phyloP scores from a whole-genome alignment of 2,329 filamentous ascomycete genomes.

The Ascosphaera apis region DNA sequence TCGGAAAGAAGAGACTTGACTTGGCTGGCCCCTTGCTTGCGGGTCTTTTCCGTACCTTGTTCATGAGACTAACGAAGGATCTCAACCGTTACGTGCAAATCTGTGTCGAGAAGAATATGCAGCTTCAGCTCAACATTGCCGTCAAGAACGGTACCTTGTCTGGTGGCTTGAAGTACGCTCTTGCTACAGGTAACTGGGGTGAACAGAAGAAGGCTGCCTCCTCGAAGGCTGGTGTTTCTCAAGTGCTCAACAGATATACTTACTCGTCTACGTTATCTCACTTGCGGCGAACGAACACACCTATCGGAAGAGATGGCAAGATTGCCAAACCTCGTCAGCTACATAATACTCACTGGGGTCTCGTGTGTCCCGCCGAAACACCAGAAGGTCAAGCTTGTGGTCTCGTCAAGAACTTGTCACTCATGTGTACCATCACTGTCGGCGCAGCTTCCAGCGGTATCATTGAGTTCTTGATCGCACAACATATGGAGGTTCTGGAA shows the following conservation, averaged over 20 bases:
- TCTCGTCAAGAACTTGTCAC: slow-evolving; percentile 86
- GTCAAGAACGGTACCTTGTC: slow-evolving; percentile 82
- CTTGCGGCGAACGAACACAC: slow-evolving; percentile 90
- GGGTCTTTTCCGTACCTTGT: slow-evolving; percentile 84
- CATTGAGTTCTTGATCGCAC: slow-evolving; percentile 82
- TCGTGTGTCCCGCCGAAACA: slow-evolving; percentile 92
- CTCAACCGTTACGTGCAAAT: slow-evolving; percentile 77
- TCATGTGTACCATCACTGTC: slow-evolving; percentile 97
- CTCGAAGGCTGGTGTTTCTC: slow-evolving; percentile 88
- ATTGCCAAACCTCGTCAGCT: slow-evolving; percentile 93
- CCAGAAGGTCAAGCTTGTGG: slow-evolving; percentile 97
- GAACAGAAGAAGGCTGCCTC: slow-evolving; percentile 96
- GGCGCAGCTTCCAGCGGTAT: slow-evolving; percentile 79
- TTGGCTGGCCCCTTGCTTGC: slow-evolving; percentile 82
- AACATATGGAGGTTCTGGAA: slow-evolving; percentile 90
- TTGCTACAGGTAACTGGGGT: slow-evolving; percentile 97
- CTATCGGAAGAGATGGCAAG: slow-evolving; percentile 92
- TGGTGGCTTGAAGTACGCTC: slow-evolving; percentile 84
- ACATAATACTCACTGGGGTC: slow-evolving; percentile 95
- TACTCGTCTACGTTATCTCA: slow-evolving; percentile 93
- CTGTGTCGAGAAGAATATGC: slow-evolving; percentile 68
- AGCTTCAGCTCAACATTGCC: slow-evolving; percentile 77
- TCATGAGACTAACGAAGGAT: slow-evolving; percentile 76
- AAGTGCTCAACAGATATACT: slow-evolving; percentile 93
- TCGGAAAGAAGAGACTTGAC: slow-evolving; percentile 95